These are phyloP conservation scores for Cylindrotheca fusiformis DNA, from an alignment of 108 stramenopile species.

Conservation along the genomic window DNA sequence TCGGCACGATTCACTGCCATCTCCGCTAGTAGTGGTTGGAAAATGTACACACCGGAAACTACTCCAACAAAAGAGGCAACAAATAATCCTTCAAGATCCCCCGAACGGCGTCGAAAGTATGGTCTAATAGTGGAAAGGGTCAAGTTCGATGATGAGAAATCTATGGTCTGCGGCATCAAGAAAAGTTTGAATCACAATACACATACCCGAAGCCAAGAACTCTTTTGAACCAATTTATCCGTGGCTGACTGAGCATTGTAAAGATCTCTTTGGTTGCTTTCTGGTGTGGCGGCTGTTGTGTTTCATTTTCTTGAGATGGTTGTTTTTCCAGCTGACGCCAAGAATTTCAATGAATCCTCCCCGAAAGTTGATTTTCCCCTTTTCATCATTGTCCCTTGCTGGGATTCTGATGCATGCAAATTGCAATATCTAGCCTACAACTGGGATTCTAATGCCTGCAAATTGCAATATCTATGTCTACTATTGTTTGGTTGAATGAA, in stretches of 20 bases:
- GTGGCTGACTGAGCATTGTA: slow-evolving; percentile 3
- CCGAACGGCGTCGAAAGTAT: slow-evolving; percentile 35
- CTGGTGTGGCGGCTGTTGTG: too few relatives aligned
- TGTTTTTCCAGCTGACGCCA: too few relatives aligned
- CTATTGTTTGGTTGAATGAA: too few relatives aligned
- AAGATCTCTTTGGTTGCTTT: background rate
- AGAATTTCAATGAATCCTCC: too few relatives aligned
- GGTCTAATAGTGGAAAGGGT: slow-evolving; percentile 7
- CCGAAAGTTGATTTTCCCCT: too few relatives aligned
- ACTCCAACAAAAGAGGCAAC: slow-evolving; percentile 36
- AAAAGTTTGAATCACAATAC: background rate
- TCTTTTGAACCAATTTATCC: slow-evolving; percentile 24
- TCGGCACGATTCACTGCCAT: slow-evolving; percentile 23
- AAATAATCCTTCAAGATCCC: slow-evolving; percentile 32
- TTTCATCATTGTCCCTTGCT: too few relatives aligned
- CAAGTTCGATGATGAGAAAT: background rate
- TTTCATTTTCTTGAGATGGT: too few relatives aligned
- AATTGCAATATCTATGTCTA: too few relatives aligned
- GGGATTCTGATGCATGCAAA: too few relatives aligned
- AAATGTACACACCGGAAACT: slow-evolving; percentile 30
- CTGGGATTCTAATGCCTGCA: too few relatives aligned
- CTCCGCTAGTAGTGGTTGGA: slow-evolving; percentile 34
- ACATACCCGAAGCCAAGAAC: slow-evolving; percentile 26
- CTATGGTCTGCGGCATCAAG: background rate
- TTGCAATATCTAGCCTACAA: too few relatives aligned